phyloP scores from a whole-genome alignment of 108 stramenopile genomes.

The Cyclostephanos invisitatus region DNA sequence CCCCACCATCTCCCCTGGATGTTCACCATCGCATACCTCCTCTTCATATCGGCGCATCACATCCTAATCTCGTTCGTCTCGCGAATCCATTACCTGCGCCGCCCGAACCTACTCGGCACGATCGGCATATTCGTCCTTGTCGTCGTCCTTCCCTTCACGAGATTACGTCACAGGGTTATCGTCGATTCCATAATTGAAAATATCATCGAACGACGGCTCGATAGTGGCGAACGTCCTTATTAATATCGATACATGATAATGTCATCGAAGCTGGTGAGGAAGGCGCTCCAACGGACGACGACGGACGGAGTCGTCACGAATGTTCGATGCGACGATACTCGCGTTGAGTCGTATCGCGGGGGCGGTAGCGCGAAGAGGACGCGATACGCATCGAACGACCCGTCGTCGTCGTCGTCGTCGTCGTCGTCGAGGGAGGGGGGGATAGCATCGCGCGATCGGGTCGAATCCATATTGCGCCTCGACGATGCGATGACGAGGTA shows the following conservation, averaged over 20 bases:
- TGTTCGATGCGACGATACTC: background rate
- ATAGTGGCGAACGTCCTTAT: too few species aligned
- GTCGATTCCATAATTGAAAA: background rate
- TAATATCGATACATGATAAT: too few species aligned
- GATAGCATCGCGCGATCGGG: constrained; percentile 6
- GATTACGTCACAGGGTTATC: background rate
- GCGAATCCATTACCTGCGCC: background rate
- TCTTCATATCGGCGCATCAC: background rate
- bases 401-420: background rate
- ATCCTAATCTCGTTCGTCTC: background rate
- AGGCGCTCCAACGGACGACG: constrained; percentile 33
- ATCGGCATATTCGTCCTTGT: background rate
- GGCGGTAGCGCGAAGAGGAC: background rate
- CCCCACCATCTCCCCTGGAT: background rate
- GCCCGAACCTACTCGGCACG: background rate
- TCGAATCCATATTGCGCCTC: constrained; percentile 27
- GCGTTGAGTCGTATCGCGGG: background rate
- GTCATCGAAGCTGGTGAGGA: constrained; percentile 46
- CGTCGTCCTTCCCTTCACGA: background rate
- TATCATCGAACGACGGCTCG: background rate
- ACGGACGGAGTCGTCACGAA: background rate
- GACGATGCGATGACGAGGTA: constrained; percentile 17
- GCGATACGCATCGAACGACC: background rate
- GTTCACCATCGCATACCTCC: background rate
- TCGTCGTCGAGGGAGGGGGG: background rate